Conservation (phyloP, 495 filamentous ascomycete species). For the Neurospora intermedia region DNA sequence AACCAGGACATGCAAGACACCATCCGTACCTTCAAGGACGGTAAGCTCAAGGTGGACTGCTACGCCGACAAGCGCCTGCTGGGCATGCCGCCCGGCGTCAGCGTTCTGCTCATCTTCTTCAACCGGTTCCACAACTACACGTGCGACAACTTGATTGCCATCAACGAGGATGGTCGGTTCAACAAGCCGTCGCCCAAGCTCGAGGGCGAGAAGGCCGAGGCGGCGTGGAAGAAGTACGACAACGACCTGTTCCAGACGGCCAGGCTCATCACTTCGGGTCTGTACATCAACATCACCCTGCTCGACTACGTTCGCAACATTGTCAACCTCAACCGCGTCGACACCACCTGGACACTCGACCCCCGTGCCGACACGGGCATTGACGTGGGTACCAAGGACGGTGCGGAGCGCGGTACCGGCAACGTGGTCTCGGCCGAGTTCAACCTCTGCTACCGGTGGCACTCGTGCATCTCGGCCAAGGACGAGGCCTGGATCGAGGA, state of each 20-base stretch:
- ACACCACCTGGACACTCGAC: slow-evolving; percentile 72
- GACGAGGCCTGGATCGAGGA: slow-evolving; percentile 68
- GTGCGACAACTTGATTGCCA: slow-evolving; percentile 52
- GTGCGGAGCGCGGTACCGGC: slow-evolving; percentile 45
- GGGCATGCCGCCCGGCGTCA: slow-evolving; percentile 77
- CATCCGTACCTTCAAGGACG: slow-evolving; percentile 70
- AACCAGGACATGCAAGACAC: slow-evolving; percentile 62
- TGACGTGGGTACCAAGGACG: slow-evolving; percentile 45
- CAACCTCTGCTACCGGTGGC: slow-evolving; percentile 61
- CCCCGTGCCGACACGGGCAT: slow-evolving; percentile 51
- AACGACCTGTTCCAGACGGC: slow-evolving; percentile 80
- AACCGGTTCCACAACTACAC: slow-evolving; percentile 76
- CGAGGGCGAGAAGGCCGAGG: slow-evolving; percentile 37
- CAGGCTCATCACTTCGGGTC: slow-evolving; percentile 64
- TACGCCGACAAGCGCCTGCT: slow-evolving; percentile 69
- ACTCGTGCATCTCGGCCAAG: slow-evolving; percentile 60
- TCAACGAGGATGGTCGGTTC: slow-evolving; percentile 67
- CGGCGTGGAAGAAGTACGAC: slow-evolving; percentile 64
- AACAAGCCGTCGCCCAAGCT: slow-evolving; percentile 42
- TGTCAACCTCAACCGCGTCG: slow-evolving; percentile 66
- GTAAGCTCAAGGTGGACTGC: slow-evolving; percentile 72
- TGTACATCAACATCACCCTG: slow-evolving; percentile 77
- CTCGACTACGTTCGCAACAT: slow-evolving; percentile 80
- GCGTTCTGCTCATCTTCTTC: slow-evolving; percentile 64
- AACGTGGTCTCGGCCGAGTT: slow-evolving; percentile 76